A percentile compares a stretch with the other conserved stretches of the same genome.
phyloP scores from a whole-genome alignment of 2,329 filamentous ascomycete species.

The Penicillium sp. region DNA sequence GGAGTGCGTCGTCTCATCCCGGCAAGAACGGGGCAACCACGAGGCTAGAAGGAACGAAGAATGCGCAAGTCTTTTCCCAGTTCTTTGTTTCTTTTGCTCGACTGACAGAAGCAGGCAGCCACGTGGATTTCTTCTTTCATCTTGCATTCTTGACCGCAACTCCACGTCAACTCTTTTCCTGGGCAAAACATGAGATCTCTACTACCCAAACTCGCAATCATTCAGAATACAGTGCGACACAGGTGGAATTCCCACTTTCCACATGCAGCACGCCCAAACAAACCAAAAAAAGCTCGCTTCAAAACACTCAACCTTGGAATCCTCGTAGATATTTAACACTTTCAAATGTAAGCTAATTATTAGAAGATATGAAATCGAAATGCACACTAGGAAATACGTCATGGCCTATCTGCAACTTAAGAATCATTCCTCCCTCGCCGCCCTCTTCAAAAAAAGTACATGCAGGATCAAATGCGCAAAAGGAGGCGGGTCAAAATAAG shows the following conservation, averaged over 20 bases:
- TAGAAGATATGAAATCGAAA: slow-evolving; percentile 24
- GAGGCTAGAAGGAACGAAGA: slow-evolving; percentile 9
- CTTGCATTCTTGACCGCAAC: slow-evolving; percentile 1
- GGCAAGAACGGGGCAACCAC: background rate
- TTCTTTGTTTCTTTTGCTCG: background rate
- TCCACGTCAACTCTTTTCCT: background rate
- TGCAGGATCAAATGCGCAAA: slow-evolving; percentile 31
- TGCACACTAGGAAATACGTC: slow-evolving; percentile 31
- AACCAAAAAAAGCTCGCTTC: slow-evolving; percentile 23
- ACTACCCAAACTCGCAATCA: background rate
- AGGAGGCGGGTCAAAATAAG: slow-evolving; percentile 39
- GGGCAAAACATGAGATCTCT: background rate
- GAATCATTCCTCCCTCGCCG: slow-evolving; percentile 32
- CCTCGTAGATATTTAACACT: slow-evolving; percentile 21
- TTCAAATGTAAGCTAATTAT: slow-evolving; percentile 27
- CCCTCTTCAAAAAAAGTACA: slow-evolving; percentile 29
- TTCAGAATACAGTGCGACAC: slow-evolving; percentile 7
- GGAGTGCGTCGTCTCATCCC: slow-evolving; percentile 18
- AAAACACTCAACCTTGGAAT: slow-evolving; percentile 24
- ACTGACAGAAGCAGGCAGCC: background rate
- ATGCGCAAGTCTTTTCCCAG: background rate
- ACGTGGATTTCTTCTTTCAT: background rate
- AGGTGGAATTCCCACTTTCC: slow-evolving; percentile 18
- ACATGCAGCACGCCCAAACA: slow-evolving; percentile 24
- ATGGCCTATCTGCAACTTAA: slow-evolving; percentile 28